Percentiles rank a stretch among this genome's conserved stretches.
phyloP scores from a whole-genome alignment of 1,284 basidiomycete species.

The Volvariella surrecta region DNA sequence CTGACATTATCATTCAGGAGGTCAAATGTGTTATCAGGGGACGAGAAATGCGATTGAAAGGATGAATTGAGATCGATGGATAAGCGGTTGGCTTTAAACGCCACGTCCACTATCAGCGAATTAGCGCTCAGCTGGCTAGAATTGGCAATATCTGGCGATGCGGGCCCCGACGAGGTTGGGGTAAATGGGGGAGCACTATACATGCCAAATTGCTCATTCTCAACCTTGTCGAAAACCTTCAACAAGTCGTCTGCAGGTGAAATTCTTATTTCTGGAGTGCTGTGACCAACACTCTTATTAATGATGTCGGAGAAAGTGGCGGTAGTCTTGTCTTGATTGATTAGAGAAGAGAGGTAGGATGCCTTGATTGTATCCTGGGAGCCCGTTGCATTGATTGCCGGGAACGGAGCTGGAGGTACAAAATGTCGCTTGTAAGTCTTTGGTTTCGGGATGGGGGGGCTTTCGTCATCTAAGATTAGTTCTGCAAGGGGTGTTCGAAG shows the following conservation, averaged over 20 bases:
- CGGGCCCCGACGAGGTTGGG: too few species aligned
- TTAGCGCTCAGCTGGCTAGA: not conserved
- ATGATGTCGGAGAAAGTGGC: not conserved
- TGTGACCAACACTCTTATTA: not conserved
- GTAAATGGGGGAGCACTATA: too few species aligned
- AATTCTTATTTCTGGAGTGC: slow-evolving; percentile 5
- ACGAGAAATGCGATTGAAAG: slow-evolving; percentile 47
- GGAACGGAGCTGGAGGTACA: slow-evolving; percentile 12
- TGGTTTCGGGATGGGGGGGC: slow-evolving; percentile 22
- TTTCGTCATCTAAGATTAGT: slow-evolving; percentile 21
- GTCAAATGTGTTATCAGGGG: slow-evolving; percentile 51
- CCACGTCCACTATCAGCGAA: not conserved
- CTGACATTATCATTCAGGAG: slow-evolving; percentile 51
- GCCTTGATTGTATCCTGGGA: not conserved
- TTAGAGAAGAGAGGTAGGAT: not conserved
- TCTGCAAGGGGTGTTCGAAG: slow-evolving; percentile 28
- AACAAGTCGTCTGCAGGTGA: slow-evolving; percentile 3
- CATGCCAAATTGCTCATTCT: too few species aligned
- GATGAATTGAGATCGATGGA: slow-evolving; percentile 53
- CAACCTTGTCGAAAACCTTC: too few species aligned
- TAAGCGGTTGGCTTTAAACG: slow-evolving; percentile 26
- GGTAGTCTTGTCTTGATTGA: not conserved
- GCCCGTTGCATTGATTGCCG: slow-evolving; percentile 5
- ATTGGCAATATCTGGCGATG: too few species aligned
- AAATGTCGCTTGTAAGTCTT: slow-evolving; percentile 18